phyloP scores from a whole-genome alignment of 352 stramenopile species.

The Globisporangium nunn region DNA sequence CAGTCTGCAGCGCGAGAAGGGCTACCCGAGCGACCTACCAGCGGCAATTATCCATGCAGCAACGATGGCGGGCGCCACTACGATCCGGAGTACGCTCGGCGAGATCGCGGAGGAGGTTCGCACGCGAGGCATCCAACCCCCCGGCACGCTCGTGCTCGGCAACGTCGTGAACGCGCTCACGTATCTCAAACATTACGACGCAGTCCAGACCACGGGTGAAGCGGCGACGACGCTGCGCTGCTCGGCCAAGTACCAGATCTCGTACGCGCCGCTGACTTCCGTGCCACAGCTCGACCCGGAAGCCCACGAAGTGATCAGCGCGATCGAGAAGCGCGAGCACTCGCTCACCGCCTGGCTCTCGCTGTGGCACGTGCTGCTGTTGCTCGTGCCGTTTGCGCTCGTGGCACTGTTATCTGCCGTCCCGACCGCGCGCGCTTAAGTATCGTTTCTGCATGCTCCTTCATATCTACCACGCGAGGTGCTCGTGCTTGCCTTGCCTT shows the following conservation, averaged over 20 bases:
- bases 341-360: conserved; percentile 2
- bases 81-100: conserved; percentile 82
- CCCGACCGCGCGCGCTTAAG: conserved; percentile 10
- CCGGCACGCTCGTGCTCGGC: conserved; percentile 92
- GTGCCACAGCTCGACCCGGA: conserved; percentile 46
- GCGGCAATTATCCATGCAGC: conserved; percentile 92
- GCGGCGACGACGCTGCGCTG: conserved; percentile 10
- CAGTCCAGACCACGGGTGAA: conserved; percentile 22
- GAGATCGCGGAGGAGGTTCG: conserved; percentile 87
- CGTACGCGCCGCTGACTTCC: conserved; percentile 41
- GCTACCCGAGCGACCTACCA: conserved; percentile 88
- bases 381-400: conserved; percentile 17
- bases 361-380: conserved; percentile 18
- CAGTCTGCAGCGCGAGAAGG: conserved; percentile 64
- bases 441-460: neutral
- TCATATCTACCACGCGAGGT: too few species aligned
- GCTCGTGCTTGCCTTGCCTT: too few species aligned
- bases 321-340: conserved; percentile 9
- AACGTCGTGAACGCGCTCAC: conserved; percentile 85
- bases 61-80: conserved; percentile 86
- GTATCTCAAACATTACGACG: conserved; percentile 61
- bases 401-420: neutral
- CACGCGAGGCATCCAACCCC: conserved; percentile 80
- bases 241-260: conserved; percentile 54
- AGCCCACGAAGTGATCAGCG: conserved; percentile 49